These are phyloP conservation scores for Ettlia oleoabundans DNA, from an alignment of 139 green algal species.

Conservation along the genomic window DNA sequence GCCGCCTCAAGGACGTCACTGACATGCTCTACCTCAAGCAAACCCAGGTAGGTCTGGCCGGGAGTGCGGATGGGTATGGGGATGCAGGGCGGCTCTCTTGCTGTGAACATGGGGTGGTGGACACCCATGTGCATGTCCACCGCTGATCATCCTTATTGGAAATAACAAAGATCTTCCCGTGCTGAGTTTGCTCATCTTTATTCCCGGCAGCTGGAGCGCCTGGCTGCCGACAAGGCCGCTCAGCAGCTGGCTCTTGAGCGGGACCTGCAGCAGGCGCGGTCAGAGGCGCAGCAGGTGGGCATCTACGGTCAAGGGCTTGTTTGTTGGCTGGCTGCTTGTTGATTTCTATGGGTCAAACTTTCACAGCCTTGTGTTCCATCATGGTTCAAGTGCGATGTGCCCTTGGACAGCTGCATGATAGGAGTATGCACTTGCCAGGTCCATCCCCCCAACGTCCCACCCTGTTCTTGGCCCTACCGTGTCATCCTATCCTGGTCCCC, in stretches of 20 bases:
- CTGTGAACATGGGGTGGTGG: neutral
- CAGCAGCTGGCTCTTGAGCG: conserved; percentile 75
- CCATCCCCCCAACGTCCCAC: no score
- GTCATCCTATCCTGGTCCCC: neutral
- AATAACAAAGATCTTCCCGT: no score
- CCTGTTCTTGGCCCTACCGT: no score
- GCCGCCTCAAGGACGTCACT: conserved; percentile 57
- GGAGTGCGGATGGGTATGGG: no score
- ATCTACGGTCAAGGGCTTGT: no score
- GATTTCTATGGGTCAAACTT: no score
- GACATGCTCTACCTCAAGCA: conserved; percentile 84
- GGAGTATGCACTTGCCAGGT: neutral
- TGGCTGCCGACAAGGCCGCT: conserved; percentile 69
- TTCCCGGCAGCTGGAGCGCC: conserved; percentile 35
- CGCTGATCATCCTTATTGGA: no score
- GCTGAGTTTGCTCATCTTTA: no score
- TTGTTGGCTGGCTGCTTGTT: conserved; percentile 1
- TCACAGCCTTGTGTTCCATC: no score
- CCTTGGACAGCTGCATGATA: neutral
- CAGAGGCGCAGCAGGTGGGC: conserved; percentile 48
- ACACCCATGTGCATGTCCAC: neutral
- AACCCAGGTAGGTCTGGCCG: conserved; percentile 73
- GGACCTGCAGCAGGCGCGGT: conserved; percentile 53
- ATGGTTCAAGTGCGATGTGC: no score
- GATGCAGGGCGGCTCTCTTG: neutral